Percentiles rank a stretch among this genome's conserved stretches.
phyloP scores from a whole-genome alignment of 2,329 filamentous ascomycete genomes.

The Nigrospora sphaerica region DNA sequence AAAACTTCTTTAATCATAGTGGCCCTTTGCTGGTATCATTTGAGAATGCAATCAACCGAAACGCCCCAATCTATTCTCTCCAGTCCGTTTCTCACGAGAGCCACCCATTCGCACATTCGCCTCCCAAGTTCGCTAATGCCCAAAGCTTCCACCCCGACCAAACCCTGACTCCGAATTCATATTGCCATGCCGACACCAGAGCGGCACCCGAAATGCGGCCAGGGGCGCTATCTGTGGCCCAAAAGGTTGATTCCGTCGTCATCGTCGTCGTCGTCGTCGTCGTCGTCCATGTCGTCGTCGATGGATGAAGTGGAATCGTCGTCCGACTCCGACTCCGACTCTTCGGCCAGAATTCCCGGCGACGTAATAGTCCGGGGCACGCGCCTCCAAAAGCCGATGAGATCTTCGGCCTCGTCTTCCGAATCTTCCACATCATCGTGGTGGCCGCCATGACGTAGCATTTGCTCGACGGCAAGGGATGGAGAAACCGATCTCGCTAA shows the following conservation, averaged over 20 bases:
- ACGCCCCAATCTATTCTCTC: too few relatives aligned
- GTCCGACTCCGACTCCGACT: constrained; percentile 21
- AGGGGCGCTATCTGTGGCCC: constrained; percentile 19
- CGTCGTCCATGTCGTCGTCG: constrained; percentile 37
- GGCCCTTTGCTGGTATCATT: too few relatives aligned
- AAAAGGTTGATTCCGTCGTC: constrained; percentile 38
- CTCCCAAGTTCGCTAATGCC: too few relatives aligned
- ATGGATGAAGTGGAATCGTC: constrained; percentile 19
- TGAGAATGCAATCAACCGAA: too few relatives aligned
- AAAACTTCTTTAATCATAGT: too few relatives aligned
- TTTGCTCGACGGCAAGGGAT: constrained; percentile 13
- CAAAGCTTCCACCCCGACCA: too few relatives aligned
- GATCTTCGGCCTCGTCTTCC: constrained; percentile 47
- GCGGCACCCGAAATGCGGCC: too few relatives aligned
- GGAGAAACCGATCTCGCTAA: constrained; percentile 39
- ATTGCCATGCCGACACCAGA: too few relatives aligned
- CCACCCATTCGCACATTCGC: too few relatives aligned
- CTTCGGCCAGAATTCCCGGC: constrained; percentile 27
- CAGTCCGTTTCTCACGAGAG: too few relatives aligned
- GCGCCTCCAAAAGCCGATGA: constrained; percentile 51
- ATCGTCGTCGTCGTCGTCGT: constrained; percentile 36
- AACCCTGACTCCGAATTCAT: too few relatives aligned
- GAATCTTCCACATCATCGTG: constrained; percentile 18
- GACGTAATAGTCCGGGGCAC: constrained; percentile 30
- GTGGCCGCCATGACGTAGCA: constrained; percentile 12